phyloP scores from a whole-genome alignment of 495 filamentous ascomycete genomes.

The Talaromyces wortmannii region DNA sequence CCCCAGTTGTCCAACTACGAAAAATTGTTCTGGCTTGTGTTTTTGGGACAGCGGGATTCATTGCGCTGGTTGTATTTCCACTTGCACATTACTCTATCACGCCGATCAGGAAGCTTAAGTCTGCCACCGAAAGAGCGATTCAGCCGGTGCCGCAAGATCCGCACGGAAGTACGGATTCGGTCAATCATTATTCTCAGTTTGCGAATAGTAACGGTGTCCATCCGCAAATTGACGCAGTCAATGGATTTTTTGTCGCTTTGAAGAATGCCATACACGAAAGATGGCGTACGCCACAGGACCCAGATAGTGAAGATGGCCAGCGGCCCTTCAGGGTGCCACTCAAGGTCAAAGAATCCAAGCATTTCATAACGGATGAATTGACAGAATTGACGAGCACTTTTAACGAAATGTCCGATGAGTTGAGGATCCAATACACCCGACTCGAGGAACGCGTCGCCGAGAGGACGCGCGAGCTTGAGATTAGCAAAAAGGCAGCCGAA shows the following conservation, averaged over 20 bases:
- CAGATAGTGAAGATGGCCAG: constrained; percentile 19
- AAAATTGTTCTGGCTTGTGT: constrained; percentile 77
- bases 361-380: constrained; percentile 76
- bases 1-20: constrained; percentile 64
- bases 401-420: constrained; percentile 90
- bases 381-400: constrained; percentile 82
- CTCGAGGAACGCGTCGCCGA: constrained; percentile 79
- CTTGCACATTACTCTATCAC: constrained; percentile 73
- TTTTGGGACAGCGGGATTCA: constrained; percentile 68
- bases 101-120: constrained; percentile 70
- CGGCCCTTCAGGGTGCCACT: constrained; percentile 71
- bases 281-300: constrained; percentile 16
- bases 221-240: background rate
- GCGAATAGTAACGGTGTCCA: background rate
- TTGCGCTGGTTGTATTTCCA: constrained; percentile 62
- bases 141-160: constrained; percentile 33
- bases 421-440: constrained; percentile 75
- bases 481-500: constrained; percentile 85
- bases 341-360: constrained; percentile 68
- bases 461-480: constrained; percentile 76
- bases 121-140: constrained; percentile 72
- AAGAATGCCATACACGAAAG: background rate
- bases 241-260: constrained; percentile 26
- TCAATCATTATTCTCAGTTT: background rate
- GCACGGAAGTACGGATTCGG: background rate